These are phyloP conservation scores for Populus hybrid DNA, from an alignment of 441 rosid genomes.

Conservation along the genomic window DNA sequence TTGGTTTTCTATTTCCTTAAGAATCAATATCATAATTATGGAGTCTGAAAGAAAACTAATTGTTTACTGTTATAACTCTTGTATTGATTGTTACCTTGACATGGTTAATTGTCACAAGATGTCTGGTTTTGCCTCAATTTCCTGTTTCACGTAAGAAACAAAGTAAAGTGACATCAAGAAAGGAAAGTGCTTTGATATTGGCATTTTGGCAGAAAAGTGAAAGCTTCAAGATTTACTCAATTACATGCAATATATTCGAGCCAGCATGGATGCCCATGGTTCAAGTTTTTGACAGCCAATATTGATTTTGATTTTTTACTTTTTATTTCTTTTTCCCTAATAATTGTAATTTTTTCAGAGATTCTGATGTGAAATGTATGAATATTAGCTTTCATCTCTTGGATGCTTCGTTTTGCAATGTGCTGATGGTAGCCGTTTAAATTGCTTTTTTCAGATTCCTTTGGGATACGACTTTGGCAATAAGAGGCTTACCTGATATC, in stretches of 20 bases:
- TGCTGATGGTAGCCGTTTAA: conserved; percentile 22
- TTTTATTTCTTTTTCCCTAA: not conserved
- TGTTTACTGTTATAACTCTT: not conserved
- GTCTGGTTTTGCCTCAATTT: not conserved
- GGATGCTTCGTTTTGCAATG: conserved; percentile 1
- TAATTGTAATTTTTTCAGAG: not conserved
- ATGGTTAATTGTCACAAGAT: not conserved
- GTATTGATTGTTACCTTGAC: not conserved
- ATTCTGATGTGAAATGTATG: conserved; percentile 15
- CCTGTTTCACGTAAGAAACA: conserved; percentile 4
- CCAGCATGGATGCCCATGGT: conserved; percentile 2
- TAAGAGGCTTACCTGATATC: conserved; percentile 6
- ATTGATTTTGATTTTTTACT: not conserved
- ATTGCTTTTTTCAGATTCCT: conserved; percentile 31
- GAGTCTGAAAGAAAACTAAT: not conserved
- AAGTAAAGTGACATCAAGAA: conserved; percentile 7
- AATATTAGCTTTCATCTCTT: conserved; percentile 7
- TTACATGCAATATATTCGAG: not conserved
- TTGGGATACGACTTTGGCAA: conserved; percentile 10
- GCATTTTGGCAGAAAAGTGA: not conserved
- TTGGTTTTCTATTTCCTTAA: not conserved
- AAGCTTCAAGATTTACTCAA: not conserved
- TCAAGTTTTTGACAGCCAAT: conserved; percentile 6
- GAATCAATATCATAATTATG: not conserved
- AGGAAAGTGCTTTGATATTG: conserved; percentile 4